A percentile compares a stretch with the other conserved stretches of the same genome.
Conservation (phyloP, 352 stramenopile genomes). For the Globisporangium spinosum region DNA sequence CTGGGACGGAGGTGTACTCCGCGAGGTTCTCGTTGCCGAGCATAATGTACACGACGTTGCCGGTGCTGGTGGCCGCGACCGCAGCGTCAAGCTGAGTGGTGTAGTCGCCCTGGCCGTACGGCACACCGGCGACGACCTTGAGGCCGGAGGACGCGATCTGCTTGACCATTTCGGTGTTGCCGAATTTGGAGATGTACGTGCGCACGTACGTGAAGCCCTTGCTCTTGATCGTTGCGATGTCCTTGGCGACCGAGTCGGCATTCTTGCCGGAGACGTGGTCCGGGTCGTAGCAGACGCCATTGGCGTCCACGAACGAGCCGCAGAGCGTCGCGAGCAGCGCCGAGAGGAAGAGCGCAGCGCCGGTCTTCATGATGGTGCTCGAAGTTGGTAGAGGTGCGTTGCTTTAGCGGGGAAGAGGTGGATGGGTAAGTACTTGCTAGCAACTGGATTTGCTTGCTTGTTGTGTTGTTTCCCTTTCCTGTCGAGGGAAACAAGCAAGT, state of each 20-base stretch:
- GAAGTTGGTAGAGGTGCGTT: not conserved
- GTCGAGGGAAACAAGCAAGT: conserved; percentile 10
- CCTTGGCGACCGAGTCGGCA: conserved; percentile 27
- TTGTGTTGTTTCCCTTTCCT: conserved; percentile 5
- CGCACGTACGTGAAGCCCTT: conserved; percentile 57
- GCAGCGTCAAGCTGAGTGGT: conserved; percentile 36
- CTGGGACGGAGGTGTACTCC: conserved; percentile 24
- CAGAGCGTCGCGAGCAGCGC: conserved; percentile 26
- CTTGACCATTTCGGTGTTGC: conserved; percentile 42
- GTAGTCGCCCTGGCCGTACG: conserved; percentile 45
- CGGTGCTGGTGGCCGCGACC: conserved; percentile 35
- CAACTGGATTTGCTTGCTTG: conserved; percentile 1
- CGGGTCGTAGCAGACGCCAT: conserved; percentile 70
- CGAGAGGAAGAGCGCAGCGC: conserved; percentile 13
- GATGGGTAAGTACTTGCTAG: conserved; percentile 5
- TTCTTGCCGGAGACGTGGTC: conserved; percentile 44
- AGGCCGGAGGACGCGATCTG: conserved; percentile 50
- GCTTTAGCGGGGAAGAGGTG: not conserved
- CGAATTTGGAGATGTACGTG: conserved; percentile 68
- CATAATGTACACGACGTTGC: conserved; percentile 54
- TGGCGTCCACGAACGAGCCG: conserved; percentile 38
- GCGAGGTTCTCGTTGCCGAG: conserved; percentile 71
- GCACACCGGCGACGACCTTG: conserved; percentile 44
- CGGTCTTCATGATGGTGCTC: conserved; percentile 14
- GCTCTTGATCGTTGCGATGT: conserved; percentile 48